Percentiles rank a stretch among this genome's conserved stretches.
phyloP scores from a whole-genome alignment of 148 eudicot species.

The Fagopyrum tataricum region DNA sequence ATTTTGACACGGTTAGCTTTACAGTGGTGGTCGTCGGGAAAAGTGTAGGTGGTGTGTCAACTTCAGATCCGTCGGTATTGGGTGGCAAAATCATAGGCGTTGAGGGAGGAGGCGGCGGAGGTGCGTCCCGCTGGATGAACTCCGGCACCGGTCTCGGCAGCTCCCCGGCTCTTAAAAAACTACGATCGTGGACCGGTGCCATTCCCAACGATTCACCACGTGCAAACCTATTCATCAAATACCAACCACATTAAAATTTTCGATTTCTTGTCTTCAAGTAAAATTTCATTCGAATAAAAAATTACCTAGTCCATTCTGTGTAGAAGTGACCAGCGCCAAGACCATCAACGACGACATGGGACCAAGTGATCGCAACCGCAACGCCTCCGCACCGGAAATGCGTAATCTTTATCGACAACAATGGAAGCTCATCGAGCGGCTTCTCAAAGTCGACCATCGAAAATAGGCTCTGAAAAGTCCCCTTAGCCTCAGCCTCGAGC shows the following conservation, averaged over 20 bases:
- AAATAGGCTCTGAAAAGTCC: neutral
- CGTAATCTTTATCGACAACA: neutral
- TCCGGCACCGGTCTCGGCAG: neutral
- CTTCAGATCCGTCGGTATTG: neutral
- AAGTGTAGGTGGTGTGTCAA: neutral
- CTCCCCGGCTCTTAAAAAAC: neutral
- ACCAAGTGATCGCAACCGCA: neutral
- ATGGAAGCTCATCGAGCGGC: neutral
- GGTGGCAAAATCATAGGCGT: too few relatives aligned
- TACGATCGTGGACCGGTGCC: neutral
- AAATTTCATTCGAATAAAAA: too few relatives aligned
- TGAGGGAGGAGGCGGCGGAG: neutral
- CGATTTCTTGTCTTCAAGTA: too few relatives aligned
- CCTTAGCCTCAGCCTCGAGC: neutral
- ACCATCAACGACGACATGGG: slow-evolving; percentile 1
- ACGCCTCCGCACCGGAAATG: neutral
- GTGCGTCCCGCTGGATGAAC: neutral
- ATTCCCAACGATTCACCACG: neutral
- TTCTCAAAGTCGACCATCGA: neutral
- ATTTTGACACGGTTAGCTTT: neutral
- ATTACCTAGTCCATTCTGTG: neutral
- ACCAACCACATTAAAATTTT: neutral
- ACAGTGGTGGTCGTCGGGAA: neutral
- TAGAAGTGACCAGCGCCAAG: neutral
- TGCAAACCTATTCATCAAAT: neutral